Conservation (phyloP, 1,284 basidiomycete genomes). For the Puccinia hordei region DNA sequence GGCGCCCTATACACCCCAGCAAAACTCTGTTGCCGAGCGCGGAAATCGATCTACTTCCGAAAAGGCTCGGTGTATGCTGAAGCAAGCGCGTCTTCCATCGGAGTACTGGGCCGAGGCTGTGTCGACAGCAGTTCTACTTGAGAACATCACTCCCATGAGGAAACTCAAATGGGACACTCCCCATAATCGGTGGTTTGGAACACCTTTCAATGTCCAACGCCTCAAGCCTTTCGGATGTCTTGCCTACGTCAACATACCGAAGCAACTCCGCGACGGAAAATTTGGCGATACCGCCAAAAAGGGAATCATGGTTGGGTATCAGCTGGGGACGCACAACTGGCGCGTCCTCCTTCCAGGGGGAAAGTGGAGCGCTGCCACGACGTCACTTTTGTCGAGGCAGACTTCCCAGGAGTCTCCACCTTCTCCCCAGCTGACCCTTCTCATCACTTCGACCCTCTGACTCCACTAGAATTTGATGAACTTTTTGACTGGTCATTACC, state of each 20-base stretch:
- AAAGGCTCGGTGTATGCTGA: constrained; percentile 5
- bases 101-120: constrained; percentile 19
- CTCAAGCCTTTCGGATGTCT: constrained; percentile 13
- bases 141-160: constrained; percentile 5
- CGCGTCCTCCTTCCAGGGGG: not conserved
- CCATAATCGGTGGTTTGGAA: constrained; percentile 1
- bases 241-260: not conserved
- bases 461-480: not conserved
- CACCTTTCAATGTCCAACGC: no score
- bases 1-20: constrained; percentile 3
- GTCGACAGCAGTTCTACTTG: constrained; percentile 1
- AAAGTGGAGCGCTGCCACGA: constrained; percentile 4
- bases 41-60: constrained; percentile 21
- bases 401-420: not conserved
- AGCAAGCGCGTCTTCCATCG: not conserved
- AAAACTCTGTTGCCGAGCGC: not conserved
- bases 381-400: not conserved
- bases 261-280: not conserved
- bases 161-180: constrained; percentile 1
- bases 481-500: no score
- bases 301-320: not conserved
- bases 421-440: not conserved
- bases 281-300: not conserved
- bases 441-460: not conserved
- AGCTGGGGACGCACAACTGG: not conserved